Conservation (phyloP, 768 basidiomycete genomes). For the Leucocoprinus sp. region DNA sequence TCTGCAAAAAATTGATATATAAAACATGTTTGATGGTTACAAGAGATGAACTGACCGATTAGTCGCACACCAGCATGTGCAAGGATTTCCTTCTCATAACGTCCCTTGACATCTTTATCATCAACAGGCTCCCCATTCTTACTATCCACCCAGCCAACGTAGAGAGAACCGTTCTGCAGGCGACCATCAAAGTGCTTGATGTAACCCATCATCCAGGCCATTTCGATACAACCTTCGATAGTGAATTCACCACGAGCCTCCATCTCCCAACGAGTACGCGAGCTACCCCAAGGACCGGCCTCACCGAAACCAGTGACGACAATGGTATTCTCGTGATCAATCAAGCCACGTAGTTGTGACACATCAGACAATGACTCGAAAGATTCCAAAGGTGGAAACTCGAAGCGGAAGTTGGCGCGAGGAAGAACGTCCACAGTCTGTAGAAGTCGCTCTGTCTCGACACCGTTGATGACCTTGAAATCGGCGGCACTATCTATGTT, state of each 20-base stretch:
- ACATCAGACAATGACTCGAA: slow-evolving; percentile 66
- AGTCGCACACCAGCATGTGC: slow-evolving; percentile 87
- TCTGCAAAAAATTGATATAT: slow-evolving; percentile 46
- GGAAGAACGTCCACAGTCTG: slow-evolving; percentile 91
- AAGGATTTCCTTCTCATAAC: slow-evolving; percentile 92
- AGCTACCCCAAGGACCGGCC: slow-evolving; percentile 97
- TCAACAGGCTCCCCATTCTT: slow-evolving; percentile 92
- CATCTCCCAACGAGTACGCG: slow-evolving; percentile 99
- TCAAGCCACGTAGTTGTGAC: slow-evolving; percentile 71
- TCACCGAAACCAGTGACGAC: slow-evolving; percentile 97
- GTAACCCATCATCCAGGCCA: slow-evolving; percentile 99
- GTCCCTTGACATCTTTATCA: slow-evolving; percentile 92
- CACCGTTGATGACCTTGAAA: slow-evolving; percentile 84
- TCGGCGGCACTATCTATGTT: slow-evolving; percentile 93
- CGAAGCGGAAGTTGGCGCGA: slow-evolving; percentile 96
- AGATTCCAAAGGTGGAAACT: slow-evolving; percentile 82
- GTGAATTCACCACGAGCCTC: slow-evolving; percentile 96
- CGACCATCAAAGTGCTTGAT: slow-evolving; percentile 99
- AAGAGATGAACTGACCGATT: slow-evolving; percentile 58
- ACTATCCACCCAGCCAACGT: slow-evolving; percentile 98
- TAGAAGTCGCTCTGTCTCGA: slow-evolving; percentile 85
- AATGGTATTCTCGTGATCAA: slow-evolving; percentile 93
- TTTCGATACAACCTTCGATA: slow-evolving; percentile 96
- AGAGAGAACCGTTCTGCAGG: slow-evolving; percentile 82
- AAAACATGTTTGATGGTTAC: slow-evolving; percentile 7